A percentile compares a stretch with the other conserved stretches of the same genome.
These are phyloP conservation scores for Ustilago esculenta DNA, from an alignment of 1,284 basidiomycete species.

Conservation along the genomic window DNA sequence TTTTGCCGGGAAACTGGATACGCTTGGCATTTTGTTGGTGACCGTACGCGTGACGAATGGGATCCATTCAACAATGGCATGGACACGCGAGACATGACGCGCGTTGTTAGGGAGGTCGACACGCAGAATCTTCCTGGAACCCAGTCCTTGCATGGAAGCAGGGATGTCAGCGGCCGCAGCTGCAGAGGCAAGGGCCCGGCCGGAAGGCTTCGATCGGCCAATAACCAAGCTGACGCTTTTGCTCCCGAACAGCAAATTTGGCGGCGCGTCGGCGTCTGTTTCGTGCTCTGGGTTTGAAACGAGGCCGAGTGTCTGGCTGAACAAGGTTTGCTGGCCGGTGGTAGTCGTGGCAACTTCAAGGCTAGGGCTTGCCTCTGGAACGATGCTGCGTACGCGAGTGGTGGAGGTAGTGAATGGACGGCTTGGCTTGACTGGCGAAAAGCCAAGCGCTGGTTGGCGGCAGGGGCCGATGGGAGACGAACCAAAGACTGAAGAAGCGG, in stretches of 20 bases:
- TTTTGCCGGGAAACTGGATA: constrained; percentile 27
- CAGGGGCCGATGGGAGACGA: constrained; percentile 25
- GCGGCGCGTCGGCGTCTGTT: constrained; percentile 15
- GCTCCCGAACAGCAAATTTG: constrained; percentile 39
- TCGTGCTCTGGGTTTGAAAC: constrained; percentile 34
- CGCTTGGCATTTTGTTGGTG: constrained; percentile 12
- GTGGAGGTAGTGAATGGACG: constrained; percentile 12
- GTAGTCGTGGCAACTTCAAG: constrained; percentile 1
- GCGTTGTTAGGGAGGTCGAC: constrained; percentile 58
- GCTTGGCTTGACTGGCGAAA: constrained; percentile 40
- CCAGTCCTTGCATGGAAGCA: constrained; percentile 40
- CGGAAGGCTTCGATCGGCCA: constrained; percentile 50
- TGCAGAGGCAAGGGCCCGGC: constrained; percentile 24
- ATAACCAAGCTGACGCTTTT: constrained; percentile 46
- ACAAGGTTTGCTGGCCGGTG: not conserved
- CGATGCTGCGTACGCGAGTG: constrained; percentile 9
- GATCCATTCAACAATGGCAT: constrained; percentile 64
- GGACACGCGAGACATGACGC: constrained; percentile 60
- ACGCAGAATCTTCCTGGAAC: constrained; percentile 43
- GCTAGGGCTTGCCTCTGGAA: constrained; percentile 14
- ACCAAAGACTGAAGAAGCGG: constrained; percentile 28
- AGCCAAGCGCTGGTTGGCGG: constrained; percentile 21
- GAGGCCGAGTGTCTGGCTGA: constrained; percentile 20
- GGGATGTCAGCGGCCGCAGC: constrained; percentile 20
- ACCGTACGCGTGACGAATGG: constrained; percentile 46